Percentiles rank a stretch among this genome's conserved stretches.
Conservation (phyloP, 2,329 filamentous ascomycete genomes). For the Monosporascus sp. region DNA sequence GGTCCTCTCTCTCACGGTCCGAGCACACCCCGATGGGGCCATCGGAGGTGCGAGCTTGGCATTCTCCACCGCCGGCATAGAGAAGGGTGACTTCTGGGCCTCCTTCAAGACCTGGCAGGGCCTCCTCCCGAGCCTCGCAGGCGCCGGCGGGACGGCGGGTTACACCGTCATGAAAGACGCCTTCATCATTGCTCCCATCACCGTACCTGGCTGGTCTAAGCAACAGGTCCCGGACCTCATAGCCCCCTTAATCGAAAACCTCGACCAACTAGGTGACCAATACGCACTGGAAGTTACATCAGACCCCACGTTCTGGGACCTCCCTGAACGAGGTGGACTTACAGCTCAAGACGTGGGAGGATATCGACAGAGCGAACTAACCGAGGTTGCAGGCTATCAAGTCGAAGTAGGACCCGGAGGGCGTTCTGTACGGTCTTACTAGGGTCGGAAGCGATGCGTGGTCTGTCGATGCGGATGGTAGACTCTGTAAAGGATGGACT, state of each 20-base stretch:
- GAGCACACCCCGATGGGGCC: conserved; percentile 39
- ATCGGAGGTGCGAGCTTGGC: conserved; percentile 24
- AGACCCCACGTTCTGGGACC: neutral
- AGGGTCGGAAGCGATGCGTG: conserved; percentile 46
- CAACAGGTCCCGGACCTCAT: too few relatives aligned
- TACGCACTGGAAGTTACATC: too few relatives aligned
- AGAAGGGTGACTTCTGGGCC: neutral
- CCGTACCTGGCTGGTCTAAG: too few relatives aligned
- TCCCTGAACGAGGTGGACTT: too few relatives aligned
- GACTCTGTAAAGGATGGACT: conserved; percentile 38
- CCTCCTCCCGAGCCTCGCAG: too few relatives aligned
- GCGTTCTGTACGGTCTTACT: conserved; percentile 42
- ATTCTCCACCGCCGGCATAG: conserved; percentile 30
- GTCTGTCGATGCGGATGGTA: conserved; percentile 30
- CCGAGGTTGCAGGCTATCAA: conserved; percentile 40
- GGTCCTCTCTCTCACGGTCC: conserved; percentile 50
- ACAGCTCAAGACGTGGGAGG: conserved; percentile 36
- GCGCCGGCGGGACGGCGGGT: too few relatives aligned
- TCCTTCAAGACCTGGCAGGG: too few relatives aligned
- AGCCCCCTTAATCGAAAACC: too few relatives aligned
- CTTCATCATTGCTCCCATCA: too few relatives aligned
- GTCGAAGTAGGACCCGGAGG: conserved; percentile 41
- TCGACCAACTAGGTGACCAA: too few relatives aligned
- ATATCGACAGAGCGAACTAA: conserved; percentile 39
- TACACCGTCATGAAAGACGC: too few relatives aligned